A percentile compares a stretch with the other conserved stretches of the same genome.
Evolutionary conservation across 2,329 filamentous ascomycete genomes (phyloP).

Genomic region (Sporothrix inflata): DNA sequence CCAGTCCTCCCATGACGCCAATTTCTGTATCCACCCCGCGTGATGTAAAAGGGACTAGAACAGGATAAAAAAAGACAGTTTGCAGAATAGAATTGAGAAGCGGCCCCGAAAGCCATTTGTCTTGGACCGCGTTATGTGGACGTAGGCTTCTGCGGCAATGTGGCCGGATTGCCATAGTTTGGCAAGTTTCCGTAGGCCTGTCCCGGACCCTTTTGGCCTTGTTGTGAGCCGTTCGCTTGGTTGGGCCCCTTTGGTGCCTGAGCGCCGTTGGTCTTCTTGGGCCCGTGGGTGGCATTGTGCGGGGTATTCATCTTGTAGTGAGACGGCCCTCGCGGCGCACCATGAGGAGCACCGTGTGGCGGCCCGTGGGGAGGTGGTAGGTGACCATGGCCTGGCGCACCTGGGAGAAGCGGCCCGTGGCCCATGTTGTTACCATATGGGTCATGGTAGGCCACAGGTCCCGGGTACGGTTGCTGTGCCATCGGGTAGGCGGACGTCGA

Average conservation of each 20-base stretch:
- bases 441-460: conserved; percentile 11
- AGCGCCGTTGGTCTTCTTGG: conserved; percentile 26
- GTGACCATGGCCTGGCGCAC: neutral
- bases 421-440: conserved; percentile 19
- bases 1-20: conserved; percentile 26
- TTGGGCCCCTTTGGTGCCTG: conserved; percentile 39
- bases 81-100: neutral
- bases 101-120: too few relatives aligned
- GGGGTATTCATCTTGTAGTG: conserved; percentile 24
- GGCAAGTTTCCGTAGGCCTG: conserved; percentile 59
- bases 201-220: conserved; percentile 37
- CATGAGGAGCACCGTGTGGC: conserved; percentile 24
- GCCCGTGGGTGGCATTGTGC: conserved; percentile 42
- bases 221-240: conserved; percentile 35
- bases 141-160: conserved; percentile 60
- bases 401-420: neutral
- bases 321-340: conserved; percentile 23
- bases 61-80: neutral
- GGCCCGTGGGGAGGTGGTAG: neutral
- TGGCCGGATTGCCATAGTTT: conserved; percentile 62
- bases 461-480: conserved; percentile 37
- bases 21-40: neutral
- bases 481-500: conserved; percentile 56
- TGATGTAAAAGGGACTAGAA: neutral
- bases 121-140: conserved; percentile 41